Percentiles rank a stretch among this genome's conserved stretches.
Conservation (phyloP, 1,284 basidiomycete genomes). For the Fomes fomentarius region DNA sequence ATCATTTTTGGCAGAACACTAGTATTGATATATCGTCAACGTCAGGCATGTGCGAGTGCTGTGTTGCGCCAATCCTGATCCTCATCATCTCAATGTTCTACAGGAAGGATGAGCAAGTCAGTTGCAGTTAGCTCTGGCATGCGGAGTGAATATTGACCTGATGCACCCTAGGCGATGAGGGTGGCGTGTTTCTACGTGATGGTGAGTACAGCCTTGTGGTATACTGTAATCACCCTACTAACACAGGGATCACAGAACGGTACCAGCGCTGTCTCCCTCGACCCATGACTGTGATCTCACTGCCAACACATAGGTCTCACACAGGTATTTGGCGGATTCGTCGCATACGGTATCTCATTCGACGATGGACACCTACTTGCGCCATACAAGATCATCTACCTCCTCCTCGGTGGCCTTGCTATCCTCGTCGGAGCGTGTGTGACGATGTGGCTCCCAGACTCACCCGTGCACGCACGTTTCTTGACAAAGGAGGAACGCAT, state of each 20-base stretch:
- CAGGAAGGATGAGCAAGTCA: slow-evolving; percentile 67
- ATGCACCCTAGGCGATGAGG: slow-evolving; percentile 46
- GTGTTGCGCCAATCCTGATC: slow-evolving; percentile 65
- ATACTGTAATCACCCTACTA: neutral
- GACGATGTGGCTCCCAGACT: slow-evolving; percentile 66
- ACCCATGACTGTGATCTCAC: neutral
- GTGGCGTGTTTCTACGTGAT: slow-evolving; percentile 74
- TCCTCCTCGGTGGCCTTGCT: slow-evolving; percentile 63
- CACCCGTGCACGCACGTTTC: slow-evolving; percentile 61
- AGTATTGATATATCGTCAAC: neutral
- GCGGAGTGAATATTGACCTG: neutral
- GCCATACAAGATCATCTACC: slow-evolving; percentile 65
- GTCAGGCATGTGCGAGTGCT: slow-evolving; percentile 67
- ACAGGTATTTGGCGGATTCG: slow-evolving; percentile 65
- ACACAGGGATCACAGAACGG: slow-evolving; percentile 24
- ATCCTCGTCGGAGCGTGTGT: slow-evolving; percentile 61
- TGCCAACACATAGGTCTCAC: slow-evolving; percentile 48
- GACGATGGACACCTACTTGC: slow-evolving; percentile 49
- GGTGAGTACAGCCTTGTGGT: slow-evolving; percentile 41
- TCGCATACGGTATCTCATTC: slow-evolving; percentile 69
- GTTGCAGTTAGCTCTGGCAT: neutral
- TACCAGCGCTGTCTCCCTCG: neutral
- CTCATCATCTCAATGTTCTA: slow-evolving; percentile 72
- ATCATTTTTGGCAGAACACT: neutral
- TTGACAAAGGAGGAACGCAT: slow-evolving; percentile 63